Evolutionary conservation across 768 basidiomycete species (phyloP).

Genomic region (Phallus indusiatus): DNA sequence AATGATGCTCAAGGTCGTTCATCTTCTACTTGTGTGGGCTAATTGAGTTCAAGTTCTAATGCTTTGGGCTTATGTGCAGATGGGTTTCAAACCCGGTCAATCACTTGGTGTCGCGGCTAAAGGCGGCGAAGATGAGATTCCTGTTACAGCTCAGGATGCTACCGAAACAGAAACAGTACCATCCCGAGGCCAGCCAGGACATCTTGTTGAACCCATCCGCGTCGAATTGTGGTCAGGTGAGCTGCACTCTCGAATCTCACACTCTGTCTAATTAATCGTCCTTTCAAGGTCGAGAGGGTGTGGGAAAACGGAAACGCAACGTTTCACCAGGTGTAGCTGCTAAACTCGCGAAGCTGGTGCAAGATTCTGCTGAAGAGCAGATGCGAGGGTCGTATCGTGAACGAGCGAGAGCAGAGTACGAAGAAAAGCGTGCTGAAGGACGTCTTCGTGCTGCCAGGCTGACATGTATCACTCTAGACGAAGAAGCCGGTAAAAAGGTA

Average conservation of each 20-base stretch:
- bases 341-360: constrained; percentile 56
- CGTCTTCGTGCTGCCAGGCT: constrained; percentile 61
- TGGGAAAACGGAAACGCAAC: constrained; percentile 49
- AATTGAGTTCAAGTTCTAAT: constrained; percentile 29
- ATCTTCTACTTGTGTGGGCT: background rate
- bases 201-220: constrained; percentile 60
- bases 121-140: background rate
- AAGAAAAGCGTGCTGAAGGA: constrained; percentile 64
- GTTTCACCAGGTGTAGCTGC: constrained; percentile 55
- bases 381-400: constrained; percentile 56
- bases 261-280: constrained; percentile 1
- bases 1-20: constrained; percentile 67
- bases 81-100: constrained; percentile 85
- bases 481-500: constrained; percentile 57
- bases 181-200: constrained; percentile 19
- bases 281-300: constrained; percentile 58
- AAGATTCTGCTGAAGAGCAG: constrained; percentile 43
- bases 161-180: background rate
- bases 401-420: constrained; percentile 62
- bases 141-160: background rate
- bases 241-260: constrained; percentile 16
- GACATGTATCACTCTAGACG: constrained; percentile 70
- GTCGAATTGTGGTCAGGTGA: constrained; percentile 76
- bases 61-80: constrained; percentile 21
- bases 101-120: constrained; percentile 41